phyloP scores from a whole-genome alignment of 495 filamentous ascomycete species.

The Xylaria curta region DNA sequence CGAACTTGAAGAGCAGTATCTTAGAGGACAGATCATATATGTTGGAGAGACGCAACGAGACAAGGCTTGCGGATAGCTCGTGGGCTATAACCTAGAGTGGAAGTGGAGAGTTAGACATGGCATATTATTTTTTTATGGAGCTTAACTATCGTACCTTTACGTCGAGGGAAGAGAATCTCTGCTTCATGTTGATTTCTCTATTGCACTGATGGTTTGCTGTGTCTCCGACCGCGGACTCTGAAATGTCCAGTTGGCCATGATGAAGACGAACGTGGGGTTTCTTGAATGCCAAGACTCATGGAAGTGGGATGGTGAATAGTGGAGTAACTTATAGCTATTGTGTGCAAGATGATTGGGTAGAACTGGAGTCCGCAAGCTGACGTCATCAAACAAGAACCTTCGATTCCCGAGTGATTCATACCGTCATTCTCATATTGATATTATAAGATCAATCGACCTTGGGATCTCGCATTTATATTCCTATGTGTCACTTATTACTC shows the following conservation, averaged over 20 bases:
- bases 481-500: no score
- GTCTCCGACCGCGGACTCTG: background rate
- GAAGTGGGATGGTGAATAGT: slow-evolving; percentile 16
- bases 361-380: background rate
- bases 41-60: slow-evolving; percentile 83
- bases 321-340: background rate
- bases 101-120: background rate
- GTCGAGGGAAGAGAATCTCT: slow-evolving; percentile 93
- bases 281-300: background rate
- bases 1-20: slow-evolving; percentile 92
- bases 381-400: slow-evolving; percentile 12
- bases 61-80: slow-evolving; percentile 79
- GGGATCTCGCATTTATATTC: no score
- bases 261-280: slow-evolving; percentile 15
- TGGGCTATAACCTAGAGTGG: slow-evolving; percentile 79
- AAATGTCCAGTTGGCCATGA: background rate
- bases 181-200: slow-evolving; percentile 75
- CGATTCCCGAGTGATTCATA: slow-evolving; percentile 23
- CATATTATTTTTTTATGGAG: background rate
- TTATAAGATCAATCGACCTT: no score
- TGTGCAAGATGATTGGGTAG: background rate
- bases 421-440: background rate
- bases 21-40: slow-evolving; percentile 94
- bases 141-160: slow-evolving; percentile 65
- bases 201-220: background rate